These are phyloP conservation scores for Ophiocytium majus DNA, from an alignment of 352 stramenopile genomes.

Conservation along the genomic window DNA sequence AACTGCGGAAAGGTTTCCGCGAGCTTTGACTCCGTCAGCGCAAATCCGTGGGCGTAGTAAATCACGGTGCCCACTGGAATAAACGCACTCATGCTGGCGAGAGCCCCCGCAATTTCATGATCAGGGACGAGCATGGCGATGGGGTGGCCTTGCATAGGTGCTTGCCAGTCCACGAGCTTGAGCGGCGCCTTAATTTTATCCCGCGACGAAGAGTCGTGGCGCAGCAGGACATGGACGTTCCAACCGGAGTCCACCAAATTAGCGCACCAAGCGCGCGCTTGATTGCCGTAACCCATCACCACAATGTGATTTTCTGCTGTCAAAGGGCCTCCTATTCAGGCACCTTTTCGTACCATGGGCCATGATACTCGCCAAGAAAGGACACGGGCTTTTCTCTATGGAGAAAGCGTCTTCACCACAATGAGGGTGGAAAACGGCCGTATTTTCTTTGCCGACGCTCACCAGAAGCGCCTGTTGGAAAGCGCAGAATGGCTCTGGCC, in stretches of 20 bases:
- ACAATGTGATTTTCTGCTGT: too few species aligned
- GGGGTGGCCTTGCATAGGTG: too few species aligned
- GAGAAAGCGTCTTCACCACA: neutral
- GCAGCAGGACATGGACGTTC: neutral
- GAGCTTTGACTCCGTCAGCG: neutral
- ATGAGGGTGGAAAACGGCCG: neutral
- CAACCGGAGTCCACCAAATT: neutral
- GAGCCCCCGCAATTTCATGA: neutral
- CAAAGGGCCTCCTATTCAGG: too few species aligned
- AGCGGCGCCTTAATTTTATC: constrained; percentile 5
- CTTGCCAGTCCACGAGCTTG: neutral
- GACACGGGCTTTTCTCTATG: neutral
- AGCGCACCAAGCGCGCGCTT: neutral
- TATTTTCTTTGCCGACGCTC: neutral
- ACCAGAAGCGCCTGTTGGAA: neutral
- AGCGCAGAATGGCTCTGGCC: too few species aligned
- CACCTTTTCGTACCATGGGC: too few species aligned
- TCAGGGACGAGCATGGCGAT: neutral
- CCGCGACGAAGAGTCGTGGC: neutral
- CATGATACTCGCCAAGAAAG: too few species aligned
- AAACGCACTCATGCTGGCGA: neutral
- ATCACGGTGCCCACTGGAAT: neutral
- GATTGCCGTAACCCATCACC: too few species aligned
- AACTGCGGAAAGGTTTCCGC: neutral
- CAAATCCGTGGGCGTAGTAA: constrained; percentile 6